Conservation (phyloP, 768 basidiomycete genomes). For the Suillus bovinus region DNA sequence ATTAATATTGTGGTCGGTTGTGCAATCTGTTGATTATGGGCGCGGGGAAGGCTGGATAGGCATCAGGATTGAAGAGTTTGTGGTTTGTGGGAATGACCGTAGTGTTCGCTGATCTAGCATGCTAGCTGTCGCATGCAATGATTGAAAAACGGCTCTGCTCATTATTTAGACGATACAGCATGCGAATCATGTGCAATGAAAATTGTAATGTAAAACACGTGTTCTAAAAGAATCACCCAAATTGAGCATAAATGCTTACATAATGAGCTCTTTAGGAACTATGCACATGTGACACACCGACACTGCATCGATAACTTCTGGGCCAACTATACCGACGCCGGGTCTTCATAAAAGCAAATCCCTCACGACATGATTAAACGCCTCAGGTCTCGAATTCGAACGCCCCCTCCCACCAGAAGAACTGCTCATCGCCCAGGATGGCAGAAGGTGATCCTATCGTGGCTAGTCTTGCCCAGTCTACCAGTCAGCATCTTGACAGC, state of each 20-base stretch:
- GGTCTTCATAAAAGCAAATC: neutral
- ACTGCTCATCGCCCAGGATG: neutral
- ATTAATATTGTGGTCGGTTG: neutral
- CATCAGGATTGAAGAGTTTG: neutral
- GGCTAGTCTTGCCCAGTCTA: slow-evolving; percentile 16
- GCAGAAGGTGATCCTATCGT: slow-evolving; percentile 15
- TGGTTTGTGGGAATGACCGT: neutral
- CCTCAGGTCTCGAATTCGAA: neutral
- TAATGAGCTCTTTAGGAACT: neutral
- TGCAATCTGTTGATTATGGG: neutral
- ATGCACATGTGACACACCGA: neutral
- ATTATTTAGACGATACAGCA: neutral
- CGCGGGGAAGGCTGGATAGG: neutral
- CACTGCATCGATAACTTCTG: neutral
- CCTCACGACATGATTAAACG: neutral
- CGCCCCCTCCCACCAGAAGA: neutral
- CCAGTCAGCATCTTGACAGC: slow-evolving; percentile 4
- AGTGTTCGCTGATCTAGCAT: neutral
- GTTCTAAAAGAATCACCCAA: neutral
- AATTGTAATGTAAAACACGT: neutral
- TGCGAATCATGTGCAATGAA: neutral
- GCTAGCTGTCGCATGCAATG: neutral
- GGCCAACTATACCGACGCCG: neutral
- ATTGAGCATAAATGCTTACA: neutral
- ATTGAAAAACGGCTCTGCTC: neutral